Base-by-base conservation (phyloP, 805 yeast genomes). In the Kazachstania kunashirensis region DNA sequence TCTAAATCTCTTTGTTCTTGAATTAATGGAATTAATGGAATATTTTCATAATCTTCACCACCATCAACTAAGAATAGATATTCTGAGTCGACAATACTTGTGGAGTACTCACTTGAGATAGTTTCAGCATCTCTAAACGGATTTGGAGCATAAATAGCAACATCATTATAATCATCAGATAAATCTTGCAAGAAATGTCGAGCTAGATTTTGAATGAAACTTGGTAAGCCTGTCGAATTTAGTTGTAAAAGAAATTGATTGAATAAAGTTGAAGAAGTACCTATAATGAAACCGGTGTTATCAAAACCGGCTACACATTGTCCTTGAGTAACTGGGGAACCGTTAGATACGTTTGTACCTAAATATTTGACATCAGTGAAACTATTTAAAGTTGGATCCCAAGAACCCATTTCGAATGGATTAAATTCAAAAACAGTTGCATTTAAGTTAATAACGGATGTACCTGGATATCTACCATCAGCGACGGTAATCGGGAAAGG, bases 241-340 rank as follows among this genome's bases (percentile, higher is more conserved):
- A 81, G 56, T 45, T 70, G 68, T 31, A 79, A 57, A 14, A 83
- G 52, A 35, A 79, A 65, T 54, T 75, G 77, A 53, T 82, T 84
- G 66, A 85, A 85, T 33, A 85, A 59, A 1, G 89, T 68, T 2
- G 94, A 80, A 2, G 95, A 83, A 6, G 95, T 78, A 26, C 94
- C 95, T 61, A 84, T 64, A 23, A 83, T 62, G 52, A 75, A 86
- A 6, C 95, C 94, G 6, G 83, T 78, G 48, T 84, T 84, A 57
- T 86, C 95, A 41, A 70, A 78, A 2, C 89, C 88, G 2, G 63
- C 70, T 40, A 73, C 60, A 60, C 95, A 86, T 9, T 55, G 51
- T 11, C 62, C 60, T 28, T 58, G 57, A 13, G 55, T 48, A 5
- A 50, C 49, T 8, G 84, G 78, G 15, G 52, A 44, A 28, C 95